Evolutionary conservation across 2,329 filamentous ascomycete genomes (phyloP), one percentile per base, ranked within the genome.

Genomic region (Colletotrichum sp.): DNA sequence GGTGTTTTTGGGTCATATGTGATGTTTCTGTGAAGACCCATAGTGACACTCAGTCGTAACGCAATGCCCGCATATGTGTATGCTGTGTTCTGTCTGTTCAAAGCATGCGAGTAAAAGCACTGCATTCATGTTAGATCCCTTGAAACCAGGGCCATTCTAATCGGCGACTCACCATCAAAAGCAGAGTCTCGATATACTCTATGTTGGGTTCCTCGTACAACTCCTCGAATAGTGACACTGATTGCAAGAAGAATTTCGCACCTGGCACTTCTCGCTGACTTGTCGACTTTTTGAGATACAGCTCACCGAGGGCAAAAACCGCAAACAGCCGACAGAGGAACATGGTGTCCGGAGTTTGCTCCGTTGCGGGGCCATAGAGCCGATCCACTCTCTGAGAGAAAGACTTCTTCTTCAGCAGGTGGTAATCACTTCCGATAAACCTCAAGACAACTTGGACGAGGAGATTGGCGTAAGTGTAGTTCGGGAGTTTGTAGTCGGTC

Each of bases 271-370:
- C 78, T 73, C 83, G 74, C 78, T 81, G 0, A 80, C 78, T 0
- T 79, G 79, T 3, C 84, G 83, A 2, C 85, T 79, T 65, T 85
- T 85, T 0, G 86, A 86, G 72, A 32, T 88, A 88, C 4, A 86
- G 85, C 66, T 88, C 86, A 0, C 87, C 87, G 55, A 88, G 81
- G 0, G 85, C 85, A 80, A 88, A 87, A 11, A 88, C 77, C 0
- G 84, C 84, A 59, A 86, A 88, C 57, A 87, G 86, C 59, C 87
- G 87, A 79, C 86, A 87, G 13, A 87, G 79, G 79, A 85, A 86
- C 1, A 82, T 34, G 4, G 73, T 71, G 0, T 67, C 84, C 19
- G 55, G 82, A 55, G 78, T 79, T 11, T 79, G 79, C 6, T 84
- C 79, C 78, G 59, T n/a, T 32, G 29, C 4, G 29, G 84, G 73